A percentile compares a stretch with the other conserved stretches of the same genome.
These are phyloP conservation scores for Wallacemonas sp. DNA, from an alignment of 208 protist genomes.

Conservation along the genomic window DNA sequence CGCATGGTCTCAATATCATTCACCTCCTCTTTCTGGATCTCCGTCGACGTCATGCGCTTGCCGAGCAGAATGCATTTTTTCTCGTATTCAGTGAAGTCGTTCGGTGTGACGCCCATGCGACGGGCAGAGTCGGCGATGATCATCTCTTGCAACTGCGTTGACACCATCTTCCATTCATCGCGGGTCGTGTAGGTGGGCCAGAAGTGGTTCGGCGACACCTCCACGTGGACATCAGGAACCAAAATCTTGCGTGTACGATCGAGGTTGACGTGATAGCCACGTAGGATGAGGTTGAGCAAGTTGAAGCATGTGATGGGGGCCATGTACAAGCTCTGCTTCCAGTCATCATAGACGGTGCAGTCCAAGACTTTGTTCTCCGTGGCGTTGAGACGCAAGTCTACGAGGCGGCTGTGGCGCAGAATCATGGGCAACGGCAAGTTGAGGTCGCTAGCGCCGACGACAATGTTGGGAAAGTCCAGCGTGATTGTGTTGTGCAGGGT, in stretches of 20 bases:
- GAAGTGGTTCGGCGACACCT: constrained; percentile 97
- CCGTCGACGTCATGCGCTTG: constrained; percentile 98
- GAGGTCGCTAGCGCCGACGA: constrained; percentile 99
- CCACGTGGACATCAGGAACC: constrained; percentile 95
- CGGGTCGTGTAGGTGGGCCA: constrained; percentile 98
- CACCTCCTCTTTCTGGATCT: constrained; percentile 98
- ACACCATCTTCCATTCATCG: constrained; percentile 99
- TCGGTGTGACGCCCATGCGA: constrained; percentile 99
- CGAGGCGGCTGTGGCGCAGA: constrained; percentile 99
- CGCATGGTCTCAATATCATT: constrained; percentile 98
- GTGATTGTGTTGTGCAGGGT: constrained; percentile 94
- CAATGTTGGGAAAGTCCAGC: constrained; percentile 99
- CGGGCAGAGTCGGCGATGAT: constrained; percentile 99
- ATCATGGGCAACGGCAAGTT: constrained; percentile 99
- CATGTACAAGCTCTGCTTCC: constrained; percentile 96
- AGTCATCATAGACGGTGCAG: constrained; percentile 99
- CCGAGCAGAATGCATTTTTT: constrained; percentile 99
- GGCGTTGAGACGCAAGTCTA: constrained; percentile 99
- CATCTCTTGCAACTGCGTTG: constrained; percentile 99
- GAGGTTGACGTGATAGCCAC: constrained; percentile 98
- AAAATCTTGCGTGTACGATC: constrained; percentile 97
- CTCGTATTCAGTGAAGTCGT: constrained; percentile 99
- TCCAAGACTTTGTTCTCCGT: constrained; percentile 98
- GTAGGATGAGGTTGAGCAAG: constrained; percentile 99
- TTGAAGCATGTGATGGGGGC: constrained; percentile 99